phyloP scores from a whole-genome alignment of 495 filamentous ascomycete species.

The Xylaria nigripes region DNA sequence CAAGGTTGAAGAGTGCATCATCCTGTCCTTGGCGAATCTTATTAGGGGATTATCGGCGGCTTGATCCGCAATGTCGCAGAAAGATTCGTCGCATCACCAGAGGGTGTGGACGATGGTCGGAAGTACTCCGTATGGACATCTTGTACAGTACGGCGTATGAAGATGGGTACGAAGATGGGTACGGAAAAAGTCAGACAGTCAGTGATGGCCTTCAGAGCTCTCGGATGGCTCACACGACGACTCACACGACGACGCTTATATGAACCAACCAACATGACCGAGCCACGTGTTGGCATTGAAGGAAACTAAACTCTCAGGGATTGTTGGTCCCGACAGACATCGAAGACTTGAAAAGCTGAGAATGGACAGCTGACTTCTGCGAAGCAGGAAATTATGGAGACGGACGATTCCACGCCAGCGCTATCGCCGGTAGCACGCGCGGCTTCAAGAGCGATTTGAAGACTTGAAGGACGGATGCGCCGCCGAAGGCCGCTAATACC shows the following conservation, averaged over 20 bases:
- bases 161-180: not conserved
- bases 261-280: not conserved
- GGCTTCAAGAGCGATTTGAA: too few species aligned
- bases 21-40: too few species aligned
- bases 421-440: not conserved
- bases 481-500: too few species aligned
- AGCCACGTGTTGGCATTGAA: conserved; percentile 1
- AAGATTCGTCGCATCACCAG: too few species aligned
- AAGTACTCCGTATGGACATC: not conserved
- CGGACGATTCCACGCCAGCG: not conserved
- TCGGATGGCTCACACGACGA: not conserved
- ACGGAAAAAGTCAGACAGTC: not conserved
- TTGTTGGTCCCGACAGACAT: not conserved
- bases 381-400: not conserved
- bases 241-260: not conserved
- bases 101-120: too few species aligned
- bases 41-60: too few species aligned
- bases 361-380: not conserved
- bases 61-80: too few species aligned
- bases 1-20: not conserved
- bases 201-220: not conserved
- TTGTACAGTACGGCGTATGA: too few species aligned
- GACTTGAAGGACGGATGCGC: too few species aligned
- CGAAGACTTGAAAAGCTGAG: not conserved
- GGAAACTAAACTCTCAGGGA: not conserved